phyloP scores from a whole-genome alignment of 208 protist genomes.

The Balamuthia mandrillaris region DNA sequence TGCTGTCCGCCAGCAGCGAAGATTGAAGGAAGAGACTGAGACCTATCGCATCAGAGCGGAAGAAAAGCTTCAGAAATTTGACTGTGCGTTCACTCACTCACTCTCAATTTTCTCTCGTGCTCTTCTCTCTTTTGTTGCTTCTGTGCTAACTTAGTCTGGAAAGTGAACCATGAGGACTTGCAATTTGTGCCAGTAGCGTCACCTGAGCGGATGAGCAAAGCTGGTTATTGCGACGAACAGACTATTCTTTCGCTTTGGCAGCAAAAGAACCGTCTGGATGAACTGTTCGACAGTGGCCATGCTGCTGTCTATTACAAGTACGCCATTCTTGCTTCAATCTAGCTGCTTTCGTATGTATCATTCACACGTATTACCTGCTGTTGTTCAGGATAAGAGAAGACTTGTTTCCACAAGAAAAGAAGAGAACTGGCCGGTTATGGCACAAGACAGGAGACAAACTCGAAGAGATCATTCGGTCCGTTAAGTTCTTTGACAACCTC shows the following conservation, averaged over 20 bases:
- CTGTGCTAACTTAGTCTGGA: too few species aligned
- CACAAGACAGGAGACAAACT: slow-evolving; percentile 87
- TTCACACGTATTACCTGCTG: background rate
- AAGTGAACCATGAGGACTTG: too few species aligned
- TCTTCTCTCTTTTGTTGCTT: too few species aligned
- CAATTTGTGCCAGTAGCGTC: too few species aligned
- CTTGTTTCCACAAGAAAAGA: slow-evolving; percentile 1
- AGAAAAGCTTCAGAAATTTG: too few species aligned
- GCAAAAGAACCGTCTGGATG: slow-evolving; percentile 5
- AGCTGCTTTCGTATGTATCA: background rate
- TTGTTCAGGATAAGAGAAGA: background rate
- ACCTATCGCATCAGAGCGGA: too few species aligned
- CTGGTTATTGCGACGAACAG: too few species aligned
- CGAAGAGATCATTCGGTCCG: slow-evolving; percentile 73
- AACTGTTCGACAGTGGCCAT: slow-evolving; percentile 21
- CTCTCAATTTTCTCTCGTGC: too few species aligned
- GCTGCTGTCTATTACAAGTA: background rate
- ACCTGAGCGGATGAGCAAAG: too few species aligned
- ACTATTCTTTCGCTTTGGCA: slow-evolving; percentile 27
- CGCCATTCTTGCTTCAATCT: background rate
- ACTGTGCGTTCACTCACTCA: too few species aligned
- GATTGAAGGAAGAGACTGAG: too few species aligned
- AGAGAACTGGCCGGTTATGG: slow-evolving; percentile 57
- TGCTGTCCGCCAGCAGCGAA: too few species aligned
- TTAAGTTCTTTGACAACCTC: slow-evolving; percentile 65